Evolutionary conservation across 305 asterid species (phyloP).

Genomic region (Fraxinus ornus): DNA sequence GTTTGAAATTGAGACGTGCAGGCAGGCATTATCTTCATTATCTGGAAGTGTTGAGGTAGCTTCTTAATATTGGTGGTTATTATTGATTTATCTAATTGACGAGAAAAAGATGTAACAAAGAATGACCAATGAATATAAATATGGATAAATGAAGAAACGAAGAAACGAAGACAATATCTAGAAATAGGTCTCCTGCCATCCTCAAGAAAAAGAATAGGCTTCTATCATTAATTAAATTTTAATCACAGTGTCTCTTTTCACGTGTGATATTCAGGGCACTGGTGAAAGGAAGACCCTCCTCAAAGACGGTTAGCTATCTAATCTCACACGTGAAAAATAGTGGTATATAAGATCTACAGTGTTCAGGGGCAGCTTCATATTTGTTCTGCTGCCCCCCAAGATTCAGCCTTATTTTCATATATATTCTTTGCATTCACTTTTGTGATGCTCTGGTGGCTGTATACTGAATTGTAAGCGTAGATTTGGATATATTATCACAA

Average conservation of each 20-base stretch:
- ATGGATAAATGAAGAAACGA: background rate
- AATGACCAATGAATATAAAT: background rate
- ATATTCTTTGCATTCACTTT: background rate
- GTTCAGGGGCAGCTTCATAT: background rate
- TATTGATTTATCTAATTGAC: background rate
- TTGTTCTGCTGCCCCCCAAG: slow-evolving; percentile 2
- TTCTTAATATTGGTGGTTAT: slow-evolving; percentile 2
- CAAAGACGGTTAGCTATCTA: background rate
- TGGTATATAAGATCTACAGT: background rate
- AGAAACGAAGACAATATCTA: background rate
- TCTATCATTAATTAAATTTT: background rate
- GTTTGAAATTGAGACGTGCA: slow-evolving; percentile 8
- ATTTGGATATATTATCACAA: slow-evolving; percentile 17
- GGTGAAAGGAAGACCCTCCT: slow-evolving; percentile 10
- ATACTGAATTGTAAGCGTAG: background rate
- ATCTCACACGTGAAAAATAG: background rate
- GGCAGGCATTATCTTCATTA: slow-evolving; percentile 1
- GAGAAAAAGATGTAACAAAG: background rate
- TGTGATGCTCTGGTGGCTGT: slow-evolving; percentile 8
- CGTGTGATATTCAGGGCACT: slow-evolving; percentile 18
- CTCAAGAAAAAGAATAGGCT: background rate
- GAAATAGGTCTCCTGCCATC: background rate
- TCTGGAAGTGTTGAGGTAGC: slow-evolving; percentile 29
- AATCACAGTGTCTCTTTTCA: background rate
- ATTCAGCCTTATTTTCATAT: background rate